Percentiles rank a stretch among this genome's conserved stretches.
Evolutionary conservation across 352 stramenopile species (phyloP).

Genomic region (Phytophthora idaei): DNA sequence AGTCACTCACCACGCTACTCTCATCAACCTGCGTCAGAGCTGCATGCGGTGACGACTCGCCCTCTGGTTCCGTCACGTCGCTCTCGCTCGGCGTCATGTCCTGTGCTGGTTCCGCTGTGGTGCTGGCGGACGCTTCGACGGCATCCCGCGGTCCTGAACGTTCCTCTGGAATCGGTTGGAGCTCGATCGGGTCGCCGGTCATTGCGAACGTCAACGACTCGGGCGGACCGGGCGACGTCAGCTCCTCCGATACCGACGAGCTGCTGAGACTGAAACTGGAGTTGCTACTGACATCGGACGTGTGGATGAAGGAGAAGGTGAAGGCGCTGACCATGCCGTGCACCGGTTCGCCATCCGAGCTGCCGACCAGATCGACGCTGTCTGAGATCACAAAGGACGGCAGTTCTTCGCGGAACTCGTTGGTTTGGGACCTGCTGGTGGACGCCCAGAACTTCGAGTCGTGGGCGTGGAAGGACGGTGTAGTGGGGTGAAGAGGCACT

Average conservation of each 20-base stretch:
- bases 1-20: constrained; percentile 27
- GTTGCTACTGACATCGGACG: constrained; percentile 45
- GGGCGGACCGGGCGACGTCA: constrained; percentile 18
- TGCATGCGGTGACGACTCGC: constrained; percentile 11
- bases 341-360: constrained; percentile 63
- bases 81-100: constrained; percentile 14
- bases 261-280: constrained; percentile 34
- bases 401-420: constrained; percentile 41
- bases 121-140: constrained; percentile 11
- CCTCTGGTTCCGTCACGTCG: constrained; percentile 23
- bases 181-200: constrained; percentile 28
- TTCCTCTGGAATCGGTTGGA: constrained; percentile 43
- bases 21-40: constrained; percentile 9
- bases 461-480: constrained; percentile 38
- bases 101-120: constrained; percentile 5
- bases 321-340: constrained; percentile 63
- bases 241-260: constrained; percentile 14
- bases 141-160: constrained; percentile 13
- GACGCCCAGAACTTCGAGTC: constrained; percentile 20
- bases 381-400: constrained; percentile 58
- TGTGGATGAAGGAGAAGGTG: constrained; percentile 78
- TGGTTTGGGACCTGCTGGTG: constrained; percentile 30
- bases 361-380: constrained; percentile 48
- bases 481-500: constrained; percentile 34
- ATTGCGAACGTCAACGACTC: constrained; percentile 31